Evolutionary conservation across 306 rosid species (phyloP).

Genomic region (Ziziphus jujuba): DNA sequence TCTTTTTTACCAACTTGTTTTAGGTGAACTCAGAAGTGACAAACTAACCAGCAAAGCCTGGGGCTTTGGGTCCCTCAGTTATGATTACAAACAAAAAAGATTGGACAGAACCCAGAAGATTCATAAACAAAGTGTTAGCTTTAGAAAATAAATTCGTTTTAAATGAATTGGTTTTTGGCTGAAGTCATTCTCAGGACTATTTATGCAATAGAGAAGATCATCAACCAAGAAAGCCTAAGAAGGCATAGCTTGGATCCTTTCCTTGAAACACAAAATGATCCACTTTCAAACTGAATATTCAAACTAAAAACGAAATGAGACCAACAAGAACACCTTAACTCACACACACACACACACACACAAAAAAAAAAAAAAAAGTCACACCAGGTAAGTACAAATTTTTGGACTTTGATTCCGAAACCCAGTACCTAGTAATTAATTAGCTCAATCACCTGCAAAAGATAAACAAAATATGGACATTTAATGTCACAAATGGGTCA

Average conservation of each 20-base stretch:
- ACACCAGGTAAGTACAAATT: slow-evolving; percentile 39
- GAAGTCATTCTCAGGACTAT: slow-evolving; percentile 22
- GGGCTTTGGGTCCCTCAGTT: slow-evolving; percentile 41
- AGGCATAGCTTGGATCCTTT: slow-evolving; percentile 49
- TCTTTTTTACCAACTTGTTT: slow-evolving; percentile 8
- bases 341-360: too few relatives aligned
- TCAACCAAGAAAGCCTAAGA: slow-evolving; percentile 17
- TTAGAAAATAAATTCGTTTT: neutral
- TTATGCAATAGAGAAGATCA: slow-evolving; percentile 27
- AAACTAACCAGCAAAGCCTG: slow-evolving; percentile 27
- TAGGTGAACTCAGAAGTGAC: slow-evolving; percentile 28
- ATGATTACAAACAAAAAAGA: slow-evolving; percentile 19
- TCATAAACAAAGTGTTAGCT: neutral
- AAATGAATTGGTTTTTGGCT: slow-evolving; percentile 12
- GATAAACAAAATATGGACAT: slow-evolving; percentile 22
- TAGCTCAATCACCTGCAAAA: slow-evolving; percentile 60
- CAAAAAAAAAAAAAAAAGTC: slow-evolving; percentile 36
- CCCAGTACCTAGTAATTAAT: slow-evolving; percentile 30
- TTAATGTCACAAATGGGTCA: slow-evolving; percentile 15
- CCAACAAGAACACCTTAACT: too few relatives aligned
- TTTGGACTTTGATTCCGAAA: slow-evolving; percentile 43
- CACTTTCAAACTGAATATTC: slow-evolving; percentile 23
- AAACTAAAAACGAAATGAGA: slow-evolving; percentile 3
- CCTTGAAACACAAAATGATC: slow-evolving; percentile 34
- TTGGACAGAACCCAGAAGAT: slow-evolving; percentile 8